Percentiles rank a stretch among this genome's conserved stretches.
Evolutionary conservation across 2,329 filamentous ascomycete species (phyloP).

Genomic region (Sporothrix euskadiensis): DNA sequence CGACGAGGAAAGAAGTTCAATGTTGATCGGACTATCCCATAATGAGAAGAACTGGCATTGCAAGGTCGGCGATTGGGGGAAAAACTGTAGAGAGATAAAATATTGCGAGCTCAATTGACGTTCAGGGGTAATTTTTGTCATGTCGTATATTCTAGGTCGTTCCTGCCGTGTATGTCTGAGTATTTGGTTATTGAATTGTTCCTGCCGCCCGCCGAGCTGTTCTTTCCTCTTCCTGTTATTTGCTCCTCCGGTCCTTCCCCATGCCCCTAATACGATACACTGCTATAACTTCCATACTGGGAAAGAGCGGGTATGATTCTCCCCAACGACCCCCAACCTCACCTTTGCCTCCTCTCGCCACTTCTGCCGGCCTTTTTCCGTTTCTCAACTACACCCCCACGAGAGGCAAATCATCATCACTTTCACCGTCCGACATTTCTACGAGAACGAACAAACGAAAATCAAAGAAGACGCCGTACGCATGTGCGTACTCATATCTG

Average conservation of each 20-base stretch:
- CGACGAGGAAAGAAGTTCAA: neutral
- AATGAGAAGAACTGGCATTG: neutral
- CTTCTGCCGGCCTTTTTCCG: neutral
- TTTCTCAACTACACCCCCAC: slow-evolving; percentile 1
- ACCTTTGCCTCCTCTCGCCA: slow-evolving; percentile 3
- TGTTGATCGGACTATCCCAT: neutral
- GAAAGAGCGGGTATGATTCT: slow-evolving; percentile 17
- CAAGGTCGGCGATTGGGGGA: neutral
- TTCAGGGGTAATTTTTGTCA: neutral
- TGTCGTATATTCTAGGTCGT: neutral
- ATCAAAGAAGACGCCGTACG: slow-evolving; percentile 16
- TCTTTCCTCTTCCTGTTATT: neutral
- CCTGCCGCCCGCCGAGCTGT: neutral
- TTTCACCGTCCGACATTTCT: neutral
- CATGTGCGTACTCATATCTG: slow-evolving; percentile 9
- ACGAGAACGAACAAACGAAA: neutral
- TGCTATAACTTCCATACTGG: neutral
- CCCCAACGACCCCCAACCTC: slow-evolving; percentile 8
- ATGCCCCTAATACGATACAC: neutral
- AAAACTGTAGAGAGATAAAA: neutral
- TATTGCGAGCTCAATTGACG: neutral
- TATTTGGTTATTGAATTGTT: neutral
- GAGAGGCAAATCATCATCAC: slow-evolving; percentile 12
- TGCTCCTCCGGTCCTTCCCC: neutral
- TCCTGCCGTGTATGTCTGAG: neutral